Evolutionary conservation across 1,284 basidiomycete genomes (phyloP).

Genomic region (Leccinum solheimii): DNA sequence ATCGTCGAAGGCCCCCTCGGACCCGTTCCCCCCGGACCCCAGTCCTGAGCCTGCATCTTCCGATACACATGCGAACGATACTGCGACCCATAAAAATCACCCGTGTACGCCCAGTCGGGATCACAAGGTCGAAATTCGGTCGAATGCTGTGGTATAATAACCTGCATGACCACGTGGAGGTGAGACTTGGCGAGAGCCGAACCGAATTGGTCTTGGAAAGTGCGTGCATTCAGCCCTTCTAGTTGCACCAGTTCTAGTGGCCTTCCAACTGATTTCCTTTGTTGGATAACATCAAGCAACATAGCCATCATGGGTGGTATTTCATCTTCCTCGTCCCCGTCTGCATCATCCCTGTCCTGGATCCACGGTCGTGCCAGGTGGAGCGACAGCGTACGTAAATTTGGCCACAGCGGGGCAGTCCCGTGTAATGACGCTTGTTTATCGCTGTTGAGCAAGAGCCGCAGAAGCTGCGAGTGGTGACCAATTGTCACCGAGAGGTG

Average conservation of each 20-base stretch:
- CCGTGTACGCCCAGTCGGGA: conserved; percentile 29
- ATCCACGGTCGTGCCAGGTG: conserved; percentile 32
- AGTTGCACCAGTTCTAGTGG: conserved; percentile 27
- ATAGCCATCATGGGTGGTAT: conserved; percentile 33
- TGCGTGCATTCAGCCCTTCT: conserved; percentile 25
- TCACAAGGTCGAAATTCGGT: conserved; percentile 26
- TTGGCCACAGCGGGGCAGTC: conserved; percentile 34
- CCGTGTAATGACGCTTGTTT: conserved; percentile 36
- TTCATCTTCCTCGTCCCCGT: conserved; percentile 35
- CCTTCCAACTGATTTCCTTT: conserved; percentile 33
- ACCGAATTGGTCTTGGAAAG: conserved; percentile 32
- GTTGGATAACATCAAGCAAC: conserved; percentile 34
- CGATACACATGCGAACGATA: conserved; percentile 35
- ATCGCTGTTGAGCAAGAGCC: conserved; percentile 36
- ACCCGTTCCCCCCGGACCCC: conserved; percentile 23
- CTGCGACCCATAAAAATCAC: conserved; percentile 32
- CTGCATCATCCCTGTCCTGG: conserved; percentile 32
- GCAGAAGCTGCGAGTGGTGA: conserved; percentile 34
- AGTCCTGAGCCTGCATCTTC: conserved; percentile 33
- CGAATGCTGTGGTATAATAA: conserved; percentile 19
- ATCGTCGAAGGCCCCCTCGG: conserved; percentile 30
- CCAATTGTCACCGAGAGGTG: conserved; percentile 37
- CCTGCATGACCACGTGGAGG: conserved; percentile 28
- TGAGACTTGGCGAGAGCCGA: conserved; percentile 30
- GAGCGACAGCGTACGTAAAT: conserved; percentile 31